Base-by-base conservation (phyloP, 805 yeast genomes). In the Pichia thaimueangensis region DNA sequence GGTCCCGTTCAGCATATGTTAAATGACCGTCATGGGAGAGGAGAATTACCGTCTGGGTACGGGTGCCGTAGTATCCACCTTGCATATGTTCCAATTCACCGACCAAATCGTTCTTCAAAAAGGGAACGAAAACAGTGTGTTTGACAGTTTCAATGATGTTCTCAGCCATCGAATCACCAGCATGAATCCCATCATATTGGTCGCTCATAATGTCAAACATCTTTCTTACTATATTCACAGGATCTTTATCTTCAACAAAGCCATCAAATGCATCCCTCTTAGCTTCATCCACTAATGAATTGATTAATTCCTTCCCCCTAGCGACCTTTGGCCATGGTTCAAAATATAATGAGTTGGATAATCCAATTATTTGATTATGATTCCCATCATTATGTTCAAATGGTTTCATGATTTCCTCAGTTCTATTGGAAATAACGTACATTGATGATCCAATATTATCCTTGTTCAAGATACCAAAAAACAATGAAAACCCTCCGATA, bases 301-400 rank as follows among this genome's bases (percentile, higher is more conserved):
- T 75, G 65, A 59, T 76, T 64, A 49, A 86, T 83, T 47, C 73
- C 74, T 60, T 80, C 65, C 91, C 96, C 5, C 63, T 41, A 5
- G 55, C 50, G 0, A 82, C 82, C 53, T 89, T 91, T 0, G 73
- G 71, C 97, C 97, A 89, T 6, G 86, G 82, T 21, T 76, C 68
- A 24, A 70, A 67, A 50, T 68, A 74, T n/a, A 75, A 62, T 2
- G 89, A 82, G 56, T 85, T 85, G 1, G 89, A 81, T 12, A 85
- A 54, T 1, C 86, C 85, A 42, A 80, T 66, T 0, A 77, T 70
- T 6, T 35, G 15, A 24, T 34, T 5, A 13, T 20, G 16, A 10
- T n/a, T 39, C 8, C 60, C 56, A 15, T 59, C 47, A 25, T 21
- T 38, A 16, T 35, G 54, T 5, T 27, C 16, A 17, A 30, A 35